A percentile compares a stretch with the other conserved stretches of the same genome.
phyloP scores from a whole-genome alignment of 352 stramenopile species.

The Pythium phragmiticola region DNA sequence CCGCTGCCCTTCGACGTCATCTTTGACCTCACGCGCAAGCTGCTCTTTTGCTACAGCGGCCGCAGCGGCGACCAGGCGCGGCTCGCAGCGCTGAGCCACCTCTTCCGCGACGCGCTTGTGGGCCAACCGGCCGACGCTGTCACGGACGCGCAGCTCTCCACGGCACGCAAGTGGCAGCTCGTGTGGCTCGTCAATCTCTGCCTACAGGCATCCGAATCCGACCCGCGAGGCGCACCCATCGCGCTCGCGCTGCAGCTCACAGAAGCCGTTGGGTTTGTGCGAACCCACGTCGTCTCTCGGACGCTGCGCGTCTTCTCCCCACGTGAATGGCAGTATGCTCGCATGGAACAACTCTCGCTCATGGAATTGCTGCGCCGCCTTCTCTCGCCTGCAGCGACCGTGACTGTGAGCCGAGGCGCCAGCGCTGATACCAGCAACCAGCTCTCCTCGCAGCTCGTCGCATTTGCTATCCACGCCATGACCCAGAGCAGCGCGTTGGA shows the following conservation, averaged over 20 bases:
- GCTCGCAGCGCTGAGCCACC: slow-evolving; percentile 26
- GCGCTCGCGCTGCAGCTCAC: slow-evolving; percentile 24
- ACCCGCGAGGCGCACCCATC: slow-evolving; percentile 21
- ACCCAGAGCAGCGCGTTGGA: not conserved
- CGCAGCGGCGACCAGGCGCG: slow-evolving; percentile 30
- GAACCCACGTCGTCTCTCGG: slow-evolving; percentile 29
- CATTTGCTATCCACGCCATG: slow-evolving; percentile 2
- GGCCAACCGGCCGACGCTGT: slow-evolving; percentile 11
- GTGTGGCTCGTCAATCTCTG: slow-evolving; percentile 45
- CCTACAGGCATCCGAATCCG: slow-evolving; percentile 30
- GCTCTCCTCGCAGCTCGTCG: slow-evolving; percentile 9
- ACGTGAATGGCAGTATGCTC: slow-evolving; percentile 19
- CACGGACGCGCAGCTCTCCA: slow-evolving; percentile 7
- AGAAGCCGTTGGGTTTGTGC: slow-evolving; percentile 18
- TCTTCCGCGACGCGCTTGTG: slow-evolving; percentile 18
- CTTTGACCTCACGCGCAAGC: slow-evolving; percentile 45
- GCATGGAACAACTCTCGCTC: slow-evolving; percentile 8
- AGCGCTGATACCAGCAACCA: not conserved
- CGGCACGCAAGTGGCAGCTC: slow-evolving; percentile 37
- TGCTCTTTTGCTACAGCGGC: slow-evolving; percentile 43
- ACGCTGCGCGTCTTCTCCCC: slow-evolving; percentile 12
- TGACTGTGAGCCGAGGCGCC: not conserved
- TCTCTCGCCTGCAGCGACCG: not conserved
- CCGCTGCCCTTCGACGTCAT: slow-evolving; percentile 49
- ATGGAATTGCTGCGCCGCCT: slow-evolving; percentile 7